These are phyloP conservation scores for Botrytis pseudocinerea DNA, from an alignment of 2,329 filamentous ascomycete genomes.

Conservation along the genomic window DNA sequence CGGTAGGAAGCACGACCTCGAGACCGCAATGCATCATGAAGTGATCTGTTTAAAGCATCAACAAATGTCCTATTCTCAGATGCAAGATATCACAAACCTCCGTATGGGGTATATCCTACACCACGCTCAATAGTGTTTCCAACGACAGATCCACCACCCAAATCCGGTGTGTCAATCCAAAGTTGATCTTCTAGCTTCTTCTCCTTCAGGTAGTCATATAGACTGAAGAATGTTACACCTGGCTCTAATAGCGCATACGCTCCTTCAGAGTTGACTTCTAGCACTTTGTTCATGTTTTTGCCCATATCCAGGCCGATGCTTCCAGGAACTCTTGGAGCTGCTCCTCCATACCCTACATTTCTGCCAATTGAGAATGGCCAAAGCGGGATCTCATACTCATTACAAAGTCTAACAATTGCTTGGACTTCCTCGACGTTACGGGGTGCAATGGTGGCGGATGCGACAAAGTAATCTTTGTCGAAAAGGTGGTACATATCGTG, in stretches of 20 bases:
- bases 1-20: constrained; percentile 49
- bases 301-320: constrained; percentile 55
- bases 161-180: constrained; percentile 46
- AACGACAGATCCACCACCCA: constrained; percentile 47
- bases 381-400: constrained; percentile 48
- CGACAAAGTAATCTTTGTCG: constrained; percentile 46
- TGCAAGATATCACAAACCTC: constrained; percentile 36
- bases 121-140: constrained; percentile 50
- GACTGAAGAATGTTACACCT: constrained; percentile 53
- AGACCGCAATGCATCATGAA: constrained; percentile 46
- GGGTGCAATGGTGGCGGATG: constrained; percentile 23
- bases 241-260: constrained; percentile 56
- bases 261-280: constrained; percentile 52
- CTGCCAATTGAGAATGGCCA: constrained; percentile 48
- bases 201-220: constrained; percentile 53
- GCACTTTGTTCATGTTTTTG: constrained; percentile 52
- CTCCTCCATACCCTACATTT: constrained; percentile 52
- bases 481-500: constrained; percentile 46
- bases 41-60: constrained; percentile 39
- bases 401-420: constrained; percentile 46
- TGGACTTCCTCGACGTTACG: constrained; percentile 49
- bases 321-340: constrained; percentile 53
- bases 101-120: constrained; percentile 50
- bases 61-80: not conserved
- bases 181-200: constrained; percentile 44